These are phyloP conservation scores for Colletotrichum sp. DNA, from an alignment of 2,329 filamentous ascomycete species.

Conservation along the genomic window DNA sequence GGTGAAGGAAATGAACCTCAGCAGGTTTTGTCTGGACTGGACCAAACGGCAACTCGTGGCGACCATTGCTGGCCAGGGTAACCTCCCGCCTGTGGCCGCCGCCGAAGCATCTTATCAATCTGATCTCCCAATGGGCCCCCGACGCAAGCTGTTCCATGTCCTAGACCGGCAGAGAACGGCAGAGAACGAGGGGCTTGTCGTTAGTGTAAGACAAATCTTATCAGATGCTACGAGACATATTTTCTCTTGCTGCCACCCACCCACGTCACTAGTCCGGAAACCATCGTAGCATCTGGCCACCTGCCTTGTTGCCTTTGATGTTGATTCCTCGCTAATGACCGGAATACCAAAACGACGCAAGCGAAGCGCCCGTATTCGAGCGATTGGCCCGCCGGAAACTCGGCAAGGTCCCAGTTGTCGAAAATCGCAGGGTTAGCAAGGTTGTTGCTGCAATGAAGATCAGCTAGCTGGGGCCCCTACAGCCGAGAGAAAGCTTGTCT, in stretches of 20 bases:
- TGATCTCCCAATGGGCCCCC: conserved; percentile 7
- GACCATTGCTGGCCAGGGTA: background rate
- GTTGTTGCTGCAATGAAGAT: background rate
- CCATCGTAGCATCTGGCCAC: background rate
- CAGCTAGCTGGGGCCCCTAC: conserved; percentile 1
- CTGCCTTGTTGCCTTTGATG: background rate
- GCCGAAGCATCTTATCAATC: conserved; percentile 18
- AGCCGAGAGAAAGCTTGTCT: conserved; percentile 14
- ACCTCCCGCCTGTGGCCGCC: background rate
- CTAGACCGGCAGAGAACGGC: background rate
- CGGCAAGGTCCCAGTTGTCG: background rate
- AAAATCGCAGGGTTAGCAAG: background rate
- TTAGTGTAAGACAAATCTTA: conserved; percentile 2
- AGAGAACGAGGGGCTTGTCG: background rate
- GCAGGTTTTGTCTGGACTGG: background rate
- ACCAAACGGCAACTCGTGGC: conserved; percentile 6
- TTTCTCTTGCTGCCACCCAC: too few relatives aligned
- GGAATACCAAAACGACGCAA: background rate
- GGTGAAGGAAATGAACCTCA: background rate
- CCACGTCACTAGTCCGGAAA: background rate
- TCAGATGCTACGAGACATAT: background rate
- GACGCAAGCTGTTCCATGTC: background rate
- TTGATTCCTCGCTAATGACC: background rate
- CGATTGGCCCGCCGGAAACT: background rate
- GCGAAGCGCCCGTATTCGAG: background rate